phyloP scores from a whole-genome alignment of 2,329 filamentous ascomycete species.

The Aureobasidium namibiae region DNA sequence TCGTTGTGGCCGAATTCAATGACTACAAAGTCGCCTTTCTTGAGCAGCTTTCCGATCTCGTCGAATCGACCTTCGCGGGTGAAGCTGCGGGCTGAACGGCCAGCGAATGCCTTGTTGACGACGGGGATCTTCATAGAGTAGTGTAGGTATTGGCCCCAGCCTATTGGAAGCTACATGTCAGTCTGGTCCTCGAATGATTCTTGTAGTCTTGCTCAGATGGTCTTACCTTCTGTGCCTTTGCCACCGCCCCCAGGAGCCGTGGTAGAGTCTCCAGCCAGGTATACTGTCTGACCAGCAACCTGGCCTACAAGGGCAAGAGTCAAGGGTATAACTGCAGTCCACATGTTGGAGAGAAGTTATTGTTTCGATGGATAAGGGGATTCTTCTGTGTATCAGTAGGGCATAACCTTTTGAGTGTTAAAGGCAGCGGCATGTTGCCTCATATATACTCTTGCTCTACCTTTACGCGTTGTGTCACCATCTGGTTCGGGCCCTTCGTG shows the following conservation, averaged over 20 bases:
- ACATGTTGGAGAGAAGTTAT: neutral
- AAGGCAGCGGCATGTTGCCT: neutral
- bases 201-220: neutral
- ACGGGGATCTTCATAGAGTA: constrained; percentile 45
- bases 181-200: neutral
- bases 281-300: constrained; percentile 34
- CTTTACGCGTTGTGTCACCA: neutral
- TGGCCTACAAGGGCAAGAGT: neutral
- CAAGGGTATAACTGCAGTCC: neutral
- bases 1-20: constrained; percentile 71
- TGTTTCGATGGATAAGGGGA: neutral
- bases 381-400: no score
- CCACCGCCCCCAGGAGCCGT: constrained; percentile 46
- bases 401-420: neutral
- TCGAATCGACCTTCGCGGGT: constrained; percentile 58
- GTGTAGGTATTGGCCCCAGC: constrained; percentile 55
- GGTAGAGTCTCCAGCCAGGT: constrained; percentile 54
- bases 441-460: neutral
- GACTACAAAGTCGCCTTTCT: constrained; percentile 56
- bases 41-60: constrained; percentile 44
- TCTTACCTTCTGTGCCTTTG: constrained; percentile 33
- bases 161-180: constrained; percentile 26
- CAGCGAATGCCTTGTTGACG: constrained; percentile 57
- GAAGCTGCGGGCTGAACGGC: constrained; percentile 58
- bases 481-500: neutral